Evolutionary conservation across 169 alveolate species (phyloP).

Genomic region (Cyclospora cayetanensis): DNA sequence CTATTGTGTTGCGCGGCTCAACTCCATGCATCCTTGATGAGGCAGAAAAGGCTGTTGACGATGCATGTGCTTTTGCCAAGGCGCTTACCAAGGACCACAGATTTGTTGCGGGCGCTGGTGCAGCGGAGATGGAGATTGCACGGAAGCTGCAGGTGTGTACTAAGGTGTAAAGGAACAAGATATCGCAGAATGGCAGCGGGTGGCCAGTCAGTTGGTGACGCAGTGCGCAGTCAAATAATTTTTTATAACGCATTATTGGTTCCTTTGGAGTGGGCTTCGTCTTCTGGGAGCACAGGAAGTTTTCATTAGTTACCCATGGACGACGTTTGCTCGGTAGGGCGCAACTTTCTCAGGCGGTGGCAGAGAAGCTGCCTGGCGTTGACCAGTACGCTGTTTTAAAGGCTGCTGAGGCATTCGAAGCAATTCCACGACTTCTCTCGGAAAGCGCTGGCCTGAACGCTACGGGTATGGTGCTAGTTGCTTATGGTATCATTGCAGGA

Average conservation of each 20-base stretch:
- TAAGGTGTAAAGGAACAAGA: no score
- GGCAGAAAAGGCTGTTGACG: slow-evolving; percentile 98
- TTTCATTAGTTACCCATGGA: not conserved
- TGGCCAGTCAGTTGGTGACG: no score
- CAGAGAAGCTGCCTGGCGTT: slow-evolving; percentile 74
- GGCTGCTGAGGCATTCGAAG: slow-evolving; percentile 98
- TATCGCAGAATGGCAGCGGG: no score
- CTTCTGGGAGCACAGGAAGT: not conserved
- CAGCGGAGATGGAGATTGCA: slow-evolving; percentile 77
- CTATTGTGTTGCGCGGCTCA: slow-evolving; percentile 89
- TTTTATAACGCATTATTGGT: not conserved
- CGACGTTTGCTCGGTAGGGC: no score
- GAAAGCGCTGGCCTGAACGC: slow-evolving; percentile 91
- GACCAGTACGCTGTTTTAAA: slow-evolving; percentile 96
- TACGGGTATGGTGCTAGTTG: slow-evolving; percentile 88
- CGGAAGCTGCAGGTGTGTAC: slow-evolving; percentile 75
- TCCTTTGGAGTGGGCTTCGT: not conserved
- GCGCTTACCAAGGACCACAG: slow-evolving; percentile 71
- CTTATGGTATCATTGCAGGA: not conserved
- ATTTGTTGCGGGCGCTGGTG: slow-evolving; percentile 80
- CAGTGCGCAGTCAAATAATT: not conserved
- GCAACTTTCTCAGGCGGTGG: slow-evolving; percentile 54
- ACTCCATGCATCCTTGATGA: slow-evolving; percentile 97
- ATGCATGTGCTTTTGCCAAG: slow-evolving; percentile 90
- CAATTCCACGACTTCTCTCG: slow-evolving; percentile 96